Evolutionary conservation across 2,329 filamentous ascomycete genomes (phyloP), one percentile per base, ranked within the genome.

Genomic region (Venturia nashicola): DNA sequence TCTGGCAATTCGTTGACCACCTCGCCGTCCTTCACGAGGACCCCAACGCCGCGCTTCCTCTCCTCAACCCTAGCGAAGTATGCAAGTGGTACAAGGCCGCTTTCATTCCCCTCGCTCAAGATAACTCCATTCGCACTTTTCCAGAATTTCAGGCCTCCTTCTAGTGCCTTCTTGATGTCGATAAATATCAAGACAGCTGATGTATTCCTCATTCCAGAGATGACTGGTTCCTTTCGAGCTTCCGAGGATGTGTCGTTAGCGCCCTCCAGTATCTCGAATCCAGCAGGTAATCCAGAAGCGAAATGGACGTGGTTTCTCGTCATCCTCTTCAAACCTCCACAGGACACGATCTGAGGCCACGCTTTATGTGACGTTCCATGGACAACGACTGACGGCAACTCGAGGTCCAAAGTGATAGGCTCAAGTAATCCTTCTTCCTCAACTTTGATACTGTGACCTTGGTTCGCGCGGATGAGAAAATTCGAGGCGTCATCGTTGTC

Each of bases 391-490:
- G 79, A 71, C 0, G 90, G 90, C 1, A 92, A 69, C 66, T 83
- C 83, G 16, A 68, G n/a, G 40, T 71, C 71, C 1, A 84, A 71
- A 1, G 84, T 86, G 65, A 97, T 79, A 7, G 87, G 86, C 23
- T 80, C 82, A 3, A 96, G 83, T 2, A 95, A 81, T 0, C 82
- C 82, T 59, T 87, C 84, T n/a, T 85, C 85, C 36, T 90, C 87
- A 43, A 87, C 77, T 71, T 86, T 85, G 72, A 99, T 89, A 70
- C 85, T 91, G 78, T 97, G 94, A 63, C 94, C 94, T 77, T 97
- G 94, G 72, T 95, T 96, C 36, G 94, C 94, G 70, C 94, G 91
- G 76, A 99, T 97, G 40, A 95, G 81, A 78, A 87, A 97, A 73
- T 88, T 81, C 0, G 80, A 74, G 0, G 90, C 81, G 61, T 88